Percentiles rank a stretch among this genome's conserved stretches.
phyloP scores from a whole-genome alignment of 768 basidiomycete species.

The Suillus subalutaceus region DNA sequence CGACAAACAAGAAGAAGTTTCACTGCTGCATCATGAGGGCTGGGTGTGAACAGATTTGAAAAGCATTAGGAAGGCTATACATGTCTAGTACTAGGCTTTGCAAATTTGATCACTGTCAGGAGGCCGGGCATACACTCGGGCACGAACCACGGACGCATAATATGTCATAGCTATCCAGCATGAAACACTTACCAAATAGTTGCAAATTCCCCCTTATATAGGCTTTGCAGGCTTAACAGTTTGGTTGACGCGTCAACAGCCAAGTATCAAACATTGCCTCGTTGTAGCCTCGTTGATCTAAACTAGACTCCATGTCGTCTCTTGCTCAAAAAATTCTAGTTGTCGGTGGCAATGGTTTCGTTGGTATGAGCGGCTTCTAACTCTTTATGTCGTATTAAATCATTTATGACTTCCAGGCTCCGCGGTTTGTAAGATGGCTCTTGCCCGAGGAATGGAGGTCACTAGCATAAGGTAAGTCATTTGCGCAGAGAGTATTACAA shows the following conservation, averaged over 20 bases:
- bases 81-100: too few species aligned
- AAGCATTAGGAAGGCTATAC: too few species aligned
- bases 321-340: slow-evolving; percentile 76
- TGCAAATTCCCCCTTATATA: not conserved
- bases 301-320: slow-evolving; percentile 8
- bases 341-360: slow-evolving; percentile 97
- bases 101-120: too few species aligned
- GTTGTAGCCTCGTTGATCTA: not conserved
- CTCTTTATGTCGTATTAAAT: slow-evolving; percentile 4
- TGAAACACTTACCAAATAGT: not conserved
- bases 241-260: not conserved
- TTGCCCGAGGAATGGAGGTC: slow-evolving; percentile 83
- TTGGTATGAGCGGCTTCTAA: slow-evolving; percentile 56
- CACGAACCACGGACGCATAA: too few species aligned
- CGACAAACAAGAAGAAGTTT: too few species aligned
- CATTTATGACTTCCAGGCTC: slow-evolving; percentile 64
- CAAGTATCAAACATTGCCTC: not conserved
- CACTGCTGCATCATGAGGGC: too few species aligned
- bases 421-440: slow-evolving; percentile 86
- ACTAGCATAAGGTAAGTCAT: slow-evolving; percentile 78
- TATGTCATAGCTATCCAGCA: not conserved
- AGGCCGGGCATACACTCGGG: slow-evolving; percentile 1
- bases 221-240: not conserved
- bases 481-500: not conserved
- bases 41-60: too few species aligned